Conservation (phyloP, 75 land plant species). For the Picea sitchensis region DNA sequence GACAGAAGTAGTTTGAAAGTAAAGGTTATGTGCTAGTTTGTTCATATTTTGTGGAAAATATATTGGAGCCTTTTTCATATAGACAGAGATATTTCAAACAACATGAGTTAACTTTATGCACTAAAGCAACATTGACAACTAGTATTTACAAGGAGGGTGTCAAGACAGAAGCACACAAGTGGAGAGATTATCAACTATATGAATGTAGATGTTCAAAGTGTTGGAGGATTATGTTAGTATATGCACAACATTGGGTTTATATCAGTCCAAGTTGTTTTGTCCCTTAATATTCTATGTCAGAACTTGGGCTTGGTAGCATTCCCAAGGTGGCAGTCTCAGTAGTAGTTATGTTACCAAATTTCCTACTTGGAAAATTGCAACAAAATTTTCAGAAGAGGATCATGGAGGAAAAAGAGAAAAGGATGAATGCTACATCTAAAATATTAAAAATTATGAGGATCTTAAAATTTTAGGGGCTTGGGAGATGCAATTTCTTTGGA, state of each 20-base stretch:
- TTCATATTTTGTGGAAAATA: constrained; percentile 35
- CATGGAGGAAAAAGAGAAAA: constrained; percentile 64
- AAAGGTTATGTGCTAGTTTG: constrained; percentile 43
- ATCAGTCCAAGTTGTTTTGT: constrained; percentile 40
- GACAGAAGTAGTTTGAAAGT: constrained; percentile 13
- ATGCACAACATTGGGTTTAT: constrained; percentile 56
- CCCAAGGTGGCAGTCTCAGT: constrained; percentile 43
- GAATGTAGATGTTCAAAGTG: constrained; percentile 55
- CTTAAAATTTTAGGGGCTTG: constrained; percentile 63
- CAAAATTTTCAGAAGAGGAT: constrained; percentile 40
- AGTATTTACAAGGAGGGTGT: constrained; percentile 57
- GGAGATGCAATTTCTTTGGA: constrained; percentile 53
- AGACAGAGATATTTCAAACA: constrained; percentile 39
- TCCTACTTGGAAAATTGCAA: constrained; percentile 41
- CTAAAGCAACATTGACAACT: constrained; percentile 36
- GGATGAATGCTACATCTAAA: constrained; percentile 65
- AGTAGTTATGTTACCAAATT: constrained; percentile 38
- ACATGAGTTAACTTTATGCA: constrained; percentile 28
- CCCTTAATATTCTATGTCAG: constrained; percentile 45
- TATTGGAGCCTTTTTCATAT: constrained; percentile 45
- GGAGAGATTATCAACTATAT: constrained; percentile 66
- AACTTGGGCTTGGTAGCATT: constrained; percentile 46
- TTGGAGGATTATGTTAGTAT: constrained; percentile 42
- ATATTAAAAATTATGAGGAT: constrained; percentile 60
- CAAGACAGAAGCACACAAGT: constrained; percentile 33